Evolutionary conservation across 805 yeast genomes (phyloP).

Genomic region (Candida arabinofermentans): DNA sequence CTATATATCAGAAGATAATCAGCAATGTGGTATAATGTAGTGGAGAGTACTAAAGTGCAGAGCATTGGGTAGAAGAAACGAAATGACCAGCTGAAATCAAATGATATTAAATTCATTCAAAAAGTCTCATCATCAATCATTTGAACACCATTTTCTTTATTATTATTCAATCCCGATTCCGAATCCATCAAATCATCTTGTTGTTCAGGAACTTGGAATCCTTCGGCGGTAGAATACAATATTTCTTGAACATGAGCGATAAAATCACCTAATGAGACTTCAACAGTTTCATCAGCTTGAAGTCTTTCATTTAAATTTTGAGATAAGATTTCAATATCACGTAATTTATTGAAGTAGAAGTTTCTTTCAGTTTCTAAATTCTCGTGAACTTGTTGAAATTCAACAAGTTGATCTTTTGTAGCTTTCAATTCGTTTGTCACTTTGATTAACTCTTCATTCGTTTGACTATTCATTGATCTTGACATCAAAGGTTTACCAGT

Average conservation of each 20-base stretch:
- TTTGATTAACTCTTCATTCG: not conserved
- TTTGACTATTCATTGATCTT: not conserved
- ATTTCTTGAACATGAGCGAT: slow-evolving; percentile 67
- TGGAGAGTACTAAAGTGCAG: too few relatives aligned
- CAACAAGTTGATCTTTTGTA: slow-evolving; percentile 52
- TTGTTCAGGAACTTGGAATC: slow-evolving; percentile 61
- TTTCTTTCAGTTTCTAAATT: slow-evolving; percentile 79
- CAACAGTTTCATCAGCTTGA: slow-evolving; percentile 27
- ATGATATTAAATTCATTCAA: slow-evolving; percentile 6
- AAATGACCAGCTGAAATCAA: too few relatives aligned
- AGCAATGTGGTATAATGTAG: too few relatives aligned
- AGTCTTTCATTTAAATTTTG: slow-evolving; percentile 57
- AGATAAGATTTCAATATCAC: slow-evolving; percentile 81
- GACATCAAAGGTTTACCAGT: not conserved
- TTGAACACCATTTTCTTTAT: slow-evolving; percentile 18
- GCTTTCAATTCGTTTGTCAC: slow-evolving; percentile 43
- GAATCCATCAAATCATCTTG: slow-evolving; percentile 7
- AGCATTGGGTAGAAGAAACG: too few relatives aligned
- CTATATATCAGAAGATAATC: too few relatives aligned
- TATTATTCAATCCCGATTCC: slow-evolving; percentile 4
- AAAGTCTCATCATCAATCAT: slow-evolving; percentile 36
- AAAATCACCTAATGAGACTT: slow-evolving; percentile 34
- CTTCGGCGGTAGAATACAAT: slow-evolving; percentile 78
- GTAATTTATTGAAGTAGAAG: slow-evolving; percentile 82
- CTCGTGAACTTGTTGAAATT: slow-evolving; percentile 55